Percentiles rank a stretch among this genome's conserved stretches.
These are phyloP conservation scores for Prunus yedoensis DNA, from an alignment of 331 rosid genomes.

Conservation along the genomic window DNA sequence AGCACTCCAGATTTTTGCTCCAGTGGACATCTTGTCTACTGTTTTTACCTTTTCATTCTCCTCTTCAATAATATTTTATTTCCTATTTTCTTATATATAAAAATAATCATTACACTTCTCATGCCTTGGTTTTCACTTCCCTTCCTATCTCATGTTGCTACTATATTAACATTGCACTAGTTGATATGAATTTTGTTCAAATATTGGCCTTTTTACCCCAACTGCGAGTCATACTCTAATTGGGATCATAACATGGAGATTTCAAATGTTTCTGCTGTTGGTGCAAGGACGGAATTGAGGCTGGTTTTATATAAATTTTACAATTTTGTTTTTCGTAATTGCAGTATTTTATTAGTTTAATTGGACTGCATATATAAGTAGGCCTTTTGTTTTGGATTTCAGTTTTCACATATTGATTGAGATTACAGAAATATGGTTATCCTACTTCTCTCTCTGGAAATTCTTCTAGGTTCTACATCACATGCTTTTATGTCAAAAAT, in stretches of 20 bases:
- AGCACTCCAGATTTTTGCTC: no score
- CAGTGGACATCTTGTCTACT: no score
- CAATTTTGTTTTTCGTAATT: not conserved
- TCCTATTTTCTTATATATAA: no score
- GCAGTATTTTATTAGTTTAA: not conserved
- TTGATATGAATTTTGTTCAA: not conserved
- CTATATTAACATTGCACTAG: not conserved
- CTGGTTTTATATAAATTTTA: not conserved
- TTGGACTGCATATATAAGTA: not conserved
- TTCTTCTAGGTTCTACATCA: not conserved
- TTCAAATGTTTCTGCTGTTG: not conserved
- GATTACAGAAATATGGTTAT: not conserved
- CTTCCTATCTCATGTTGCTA: not conserved
- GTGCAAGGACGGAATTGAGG: not conserved
- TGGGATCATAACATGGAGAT: no score
- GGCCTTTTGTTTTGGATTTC: not conserved
- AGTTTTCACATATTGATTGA: constrained; percentile 1
- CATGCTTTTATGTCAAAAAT: constrained; percentile 17
- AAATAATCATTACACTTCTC: not conserved
- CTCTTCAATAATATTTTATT: no score
- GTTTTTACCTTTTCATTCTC: no score
- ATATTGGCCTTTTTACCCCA: not conserved
- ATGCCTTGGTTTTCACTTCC: not conserved
- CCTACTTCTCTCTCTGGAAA: not conserved
- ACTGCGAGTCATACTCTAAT: not conserved